Percentiles rank a stretch among this genome's conserved stretches.
Evolutionary conservation across 805 yeast species (phyloP).

Genomic region (Candida adriatica): DNA sequence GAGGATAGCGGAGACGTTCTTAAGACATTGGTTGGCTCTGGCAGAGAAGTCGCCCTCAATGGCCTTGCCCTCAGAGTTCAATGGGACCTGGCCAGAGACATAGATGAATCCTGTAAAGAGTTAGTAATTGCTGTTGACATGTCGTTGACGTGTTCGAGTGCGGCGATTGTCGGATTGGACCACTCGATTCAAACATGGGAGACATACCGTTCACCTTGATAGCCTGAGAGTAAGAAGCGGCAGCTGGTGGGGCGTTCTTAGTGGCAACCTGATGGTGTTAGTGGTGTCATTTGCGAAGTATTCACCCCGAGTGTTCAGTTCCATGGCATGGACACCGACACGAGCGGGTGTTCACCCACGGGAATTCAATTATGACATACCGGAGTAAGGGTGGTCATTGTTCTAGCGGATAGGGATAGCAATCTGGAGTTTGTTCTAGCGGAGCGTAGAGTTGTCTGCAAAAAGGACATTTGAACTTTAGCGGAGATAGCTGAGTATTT

Average conservation of each 20-base stretch:
- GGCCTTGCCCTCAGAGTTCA: slow-evolving; percentile 74
- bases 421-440: slow-evolving; percentile 18
- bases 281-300: too few relatives aligned
- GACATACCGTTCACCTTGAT: slow-evolving; percentile 64
- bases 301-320: too few relatives aligned
- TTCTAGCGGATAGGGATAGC: slow-evolving; percentile 20
- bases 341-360: too few relatives aligned
- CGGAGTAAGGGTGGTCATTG: slow-evolving; percentile 30
- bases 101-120: slow-evolving; percentile 56
- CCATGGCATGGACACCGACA: background rate
- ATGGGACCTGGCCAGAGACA: slow-evolving; percentile 94
- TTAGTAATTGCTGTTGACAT: too few relatives aligned
- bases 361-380: too few relatives aligned
- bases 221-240: slow-evolving; percentile 95
- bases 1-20: slow-evolving; percentile 64
- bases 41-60: slow-evolving; percentile 71
- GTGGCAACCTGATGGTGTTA: slow-evolving; percentile 55
- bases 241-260: slow-evolving; percentile 87
- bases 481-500: too few relatives aligned
- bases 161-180: too few relatives aligned
- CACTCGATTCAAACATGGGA: background rate
- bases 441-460: slow-evolving; percentile 19
- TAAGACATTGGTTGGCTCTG: slow-evolving; percentile 68
- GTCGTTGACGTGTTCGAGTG: too few relatives aligned
- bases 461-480: slow-evolving; percentile 23